Base-by-base conservation (phyloP, 2,329 filamentous ascomycete species). In the Thielaviopsis euricoi region DNA sequence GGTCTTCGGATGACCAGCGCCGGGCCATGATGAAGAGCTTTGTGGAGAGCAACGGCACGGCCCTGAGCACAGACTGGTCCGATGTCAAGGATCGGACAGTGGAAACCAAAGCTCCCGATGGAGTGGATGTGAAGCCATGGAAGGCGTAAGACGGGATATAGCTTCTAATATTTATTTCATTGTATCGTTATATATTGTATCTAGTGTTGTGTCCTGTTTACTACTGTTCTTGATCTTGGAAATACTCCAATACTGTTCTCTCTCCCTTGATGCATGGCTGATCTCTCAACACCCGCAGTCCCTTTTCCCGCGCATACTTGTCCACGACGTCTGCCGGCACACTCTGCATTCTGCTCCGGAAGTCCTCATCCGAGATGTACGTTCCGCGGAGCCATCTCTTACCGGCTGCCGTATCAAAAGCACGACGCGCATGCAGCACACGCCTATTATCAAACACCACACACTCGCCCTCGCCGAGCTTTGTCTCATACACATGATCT, bases 11-110 rank as follows among this genome's bases (percentile, higher is more conserved):
- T 0, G 91, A 98, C 64, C 87, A 88, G 60, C 82, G 83, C 67
- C 82, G 89, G 1, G 93, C 93, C 9, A 98, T 98, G 93, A 88
- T 94, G 82, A 98, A 98, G 80, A 95, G 88, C 67, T 97, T 88
- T 66, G 77, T 82, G 15, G 91, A 98, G 75, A 96, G 90, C 70
- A 93, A 94, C 64, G 93, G 93, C 4, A 98, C 93, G 0, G 80
- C 87, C 2, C 73, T 98, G 54, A 96, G 89, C 70, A 98, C 93
- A 0, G 89, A 91, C 68, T 98, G 93, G 93, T 71, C 73, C 10
- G 86, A 95, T 61, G 91, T 96, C 21, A 80, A 81, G 55, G 79
- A 76, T 62, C 81, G 80, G 19, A 85, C 73, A 23, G 86, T 96
- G 25, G 80, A 87, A 67, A 86, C 83, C 0, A 71, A 74, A 40